These are phyloP conservation scores for Euclidium syriacum DNA, from an alignment of 345 rosid species.

Conservation along the genomic window DNA sequence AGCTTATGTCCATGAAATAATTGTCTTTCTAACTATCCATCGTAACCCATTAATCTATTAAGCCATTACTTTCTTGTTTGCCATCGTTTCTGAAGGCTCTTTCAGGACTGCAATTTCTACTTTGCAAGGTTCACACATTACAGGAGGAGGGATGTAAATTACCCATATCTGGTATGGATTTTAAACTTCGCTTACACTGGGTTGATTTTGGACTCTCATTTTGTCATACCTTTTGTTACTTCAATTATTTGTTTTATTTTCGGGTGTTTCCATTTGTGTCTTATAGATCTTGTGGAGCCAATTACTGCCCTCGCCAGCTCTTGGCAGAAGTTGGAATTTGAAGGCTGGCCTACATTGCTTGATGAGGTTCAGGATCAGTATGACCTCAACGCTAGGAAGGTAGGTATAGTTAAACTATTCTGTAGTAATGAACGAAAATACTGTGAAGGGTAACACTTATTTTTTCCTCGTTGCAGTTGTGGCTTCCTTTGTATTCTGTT, in stretches of 20 bases:
- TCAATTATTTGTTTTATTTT: not conserved
- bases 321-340: slow-evolving; percentile 89
- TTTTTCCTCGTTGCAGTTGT: slow-evolving; percentile 58
- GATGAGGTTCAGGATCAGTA: slow-evolving; percentile 79
- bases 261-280: slow-evolving; percentile 7
- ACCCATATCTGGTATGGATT: slow-evolving; percentile 55
- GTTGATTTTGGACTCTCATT: not conserved
- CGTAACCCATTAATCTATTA: not conserved
- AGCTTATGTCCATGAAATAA: not conserved
- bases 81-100: slow-evolving; percentile 50
- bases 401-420: slow-evolving; percentile 20
- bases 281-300: slow-evolving; percentile 62
- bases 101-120: slow-evolving; percentile 77
- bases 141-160: slow-evolving; percentile 67
- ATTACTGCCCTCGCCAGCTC: slow-evolving; percentile 51
- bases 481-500: slow-evolving; percentile 91
- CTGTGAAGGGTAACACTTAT: not conserved
- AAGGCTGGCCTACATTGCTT: slow-evolving; percentile 77
- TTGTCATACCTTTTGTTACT: not conserved
- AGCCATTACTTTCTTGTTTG: slow-evolving; percentile 17
- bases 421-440: slow-evolving; percentile 16
- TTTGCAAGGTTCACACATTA: slow-evolving; percentile 46
- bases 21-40: not conserved
- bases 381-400: slow-evolving; percentile 82
- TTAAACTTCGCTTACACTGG: not conserved